phyloP scores from a whole-genome alignment of 208 protist genomes.

The Balamuthia mandrillaris region DNA sequence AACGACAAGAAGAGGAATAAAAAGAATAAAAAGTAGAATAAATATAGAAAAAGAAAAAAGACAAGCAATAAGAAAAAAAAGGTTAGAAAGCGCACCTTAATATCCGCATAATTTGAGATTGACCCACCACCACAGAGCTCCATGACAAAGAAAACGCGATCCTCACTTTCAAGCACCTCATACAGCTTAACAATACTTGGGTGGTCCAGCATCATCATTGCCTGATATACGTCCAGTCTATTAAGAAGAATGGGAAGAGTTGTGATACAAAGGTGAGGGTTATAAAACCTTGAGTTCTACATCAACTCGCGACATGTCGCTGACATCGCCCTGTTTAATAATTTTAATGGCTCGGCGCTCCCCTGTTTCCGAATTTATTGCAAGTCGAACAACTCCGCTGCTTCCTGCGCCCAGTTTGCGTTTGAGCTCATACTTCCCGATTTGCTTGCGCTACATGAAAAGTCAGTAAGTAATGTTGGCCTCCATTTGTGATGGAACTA shows the following conservation, averaged over 20 bases:
- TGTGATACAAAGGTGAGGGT: background rate
- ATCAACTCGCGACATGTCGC: conserved; percentile 48
- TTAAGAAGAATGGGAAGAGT: background rate
- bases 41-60: too few species aligned
- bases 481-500: background rate
- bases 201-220: conserved; percentile 47
- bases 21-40: too few species aligned
- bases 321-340: conserved; percentile 24
- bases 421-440: background rate
- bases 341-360: conserved; percentile 5
- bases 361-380: background rate
- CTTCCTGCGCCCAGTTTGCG: background rate
- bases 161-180: conserved; percentile 46
- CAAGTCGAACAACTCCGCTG: conserved; percentile 3
- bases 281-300: conserved; percentile 39
- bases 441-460: background rate
- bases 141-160: conserved; percentile 52
- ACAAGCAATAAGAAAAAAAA: too few species aligned
- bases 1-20: too few species aligned
- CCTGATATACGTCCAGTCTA: background rate
- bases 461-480: background rate
- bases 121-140: conserved; percentile 46
- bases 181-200: conserved; percentile 34
- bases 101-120: conserved; percentile 29
- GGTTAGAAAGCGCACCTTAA: background rate